phyloP scores from a whole-genome alignment of 2,329 filamentous ascomycete species.

The Fusarium continuum region DNA sequence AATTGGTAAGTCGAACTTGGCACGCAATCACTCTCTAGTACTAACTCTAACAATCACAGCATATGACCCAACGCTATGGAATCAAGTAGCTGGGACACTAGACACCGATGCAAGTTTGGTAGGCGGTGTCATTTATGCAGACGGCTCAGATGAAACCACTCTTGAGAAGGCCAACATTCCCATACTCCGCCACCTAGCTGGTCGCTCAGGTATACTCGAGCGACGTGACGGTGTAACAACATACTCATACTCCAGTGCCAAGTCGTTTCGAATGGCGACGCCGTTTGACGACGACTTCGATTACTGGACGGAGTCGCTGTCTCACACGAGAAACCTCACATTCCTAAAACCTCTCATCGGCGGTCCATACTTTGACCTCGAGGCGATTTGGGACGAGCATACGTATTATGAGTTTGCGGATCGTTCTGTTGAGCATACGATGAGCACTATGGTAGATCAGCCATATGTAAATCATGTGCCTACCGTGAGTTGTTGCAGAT shows the following conservation, averaged over 20 bases:
- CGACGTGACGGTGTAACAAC: neutral
- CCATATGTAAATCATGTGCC: constrained; percentile 83
- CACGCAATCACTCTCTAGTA: fast-evolving
- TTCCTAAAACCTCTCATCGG: constrained; percentile 71
- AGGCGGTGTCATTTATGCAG: constrained; percentile 35
- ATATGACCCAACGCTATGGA: constrained; percentile 38
- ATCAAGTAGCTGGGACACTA: constrained; percentile 1
- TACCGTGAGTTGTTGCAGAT: constrained; percentile 57
- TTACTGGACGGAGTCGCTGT: constrained; percentile 64
- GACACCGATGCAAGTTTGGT: neutral
- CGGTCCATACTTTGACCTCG: constrained; percentile 77
- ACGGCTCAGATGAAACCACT: neutral
- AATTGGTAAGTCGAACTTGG: constrained; percentile 43
- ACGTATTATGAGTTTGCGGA: constrained; percentile 75
- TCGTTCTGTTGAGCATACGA: constrained; percentile 74
- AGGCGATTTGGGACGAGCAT: constrained; percentile 83
- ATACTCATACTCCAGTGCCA: constrained; percentile 54
- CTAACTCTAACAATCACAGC: neutral
- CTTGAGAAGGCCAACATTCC: constrained; percentile 13
- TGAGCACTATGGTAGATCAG: constrained; percentile 83
- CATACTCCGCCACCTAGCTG: constrained; percentile 31
- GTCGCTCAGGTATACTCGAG: neutral
- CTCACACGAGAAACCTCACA: constrained; percentile 71
- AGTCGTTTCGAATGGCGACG: constrained; percentile 54
- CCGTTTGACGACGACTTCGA: constrained; percentile 61